Conservation (phyloP, 1,284 basidiomycete genomes). For the Athelia sp. region DNA sequence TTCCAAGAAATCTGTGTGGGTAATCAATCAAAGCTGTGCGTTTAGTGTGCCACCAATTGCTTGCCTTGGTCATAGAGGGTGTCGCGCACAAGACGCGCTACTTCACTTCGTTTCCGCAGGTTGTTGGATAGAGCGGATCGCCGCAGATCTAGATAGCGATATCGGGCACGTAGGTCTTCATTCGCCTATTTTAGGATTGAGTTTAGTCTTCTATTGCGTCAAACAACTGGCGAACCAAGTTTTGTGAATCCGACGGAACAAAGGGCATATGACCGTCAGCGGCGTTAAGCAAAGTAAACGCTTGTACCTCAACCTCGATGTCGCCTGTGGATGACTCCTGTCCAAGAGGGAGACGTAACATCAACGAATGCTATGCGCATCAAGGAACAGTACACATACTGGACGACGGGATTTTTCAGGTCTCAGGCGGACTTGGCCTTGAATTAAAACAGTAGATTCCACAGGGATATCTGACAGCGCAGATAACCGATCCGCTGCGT, state of each 20-base stretch:
- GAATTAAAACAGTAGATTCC: conserved; percentile 73
- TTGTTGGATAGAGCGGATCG: conserved; percentile 71
- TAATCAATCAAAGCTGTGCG: background rate
- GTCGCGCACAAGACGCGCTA: conserved; percentile 74
- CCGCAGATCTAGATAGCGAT: conserved; percentile 87
- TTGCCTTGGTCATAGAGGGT: conserved; percentile 71
- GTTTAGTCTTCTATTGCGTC: conserved; percentile 12
- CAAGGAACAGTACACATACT: conserved; percentile 30
- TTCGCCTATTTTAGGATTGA: conserved; percentile 52
- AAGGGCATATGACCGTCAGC: conserved; percentile 73
- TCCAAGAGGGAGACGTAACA: conserved; percentile 16
- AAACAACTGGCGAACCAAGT: conserved; percentile 51
- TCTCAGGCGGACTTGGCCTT: conserved; percentile 64
- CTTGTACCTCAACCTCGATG: conserved; percentile 76
- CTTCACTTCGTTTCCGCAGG: conserved; percentile 73
- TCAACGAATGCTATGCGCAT: conserved; percentile 10
- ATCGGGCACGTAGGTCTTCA: conserved; percentile 79
- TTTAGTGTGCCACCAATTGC: conserved; percentile 9
- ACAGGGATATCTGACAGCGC: conserved; percentile 59
- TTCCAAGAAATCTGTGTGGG: conserved; percentile 71
- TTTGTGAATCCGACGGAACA: conserved; percentile 69
- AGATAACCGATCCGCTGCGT: conserved; percentile 27
- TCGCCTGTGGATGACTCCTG: conserved; percentile 58
- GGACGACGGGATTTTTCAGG: conserved; percentile 57
- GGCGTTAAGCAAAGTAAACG: conserved; percentile 74